These are phyloP conservation scores for Pseudocercospora ulei DNA, from an alignment of 2,329 filamentous ascomycete species.

Conservation along the genomic window DNA sequence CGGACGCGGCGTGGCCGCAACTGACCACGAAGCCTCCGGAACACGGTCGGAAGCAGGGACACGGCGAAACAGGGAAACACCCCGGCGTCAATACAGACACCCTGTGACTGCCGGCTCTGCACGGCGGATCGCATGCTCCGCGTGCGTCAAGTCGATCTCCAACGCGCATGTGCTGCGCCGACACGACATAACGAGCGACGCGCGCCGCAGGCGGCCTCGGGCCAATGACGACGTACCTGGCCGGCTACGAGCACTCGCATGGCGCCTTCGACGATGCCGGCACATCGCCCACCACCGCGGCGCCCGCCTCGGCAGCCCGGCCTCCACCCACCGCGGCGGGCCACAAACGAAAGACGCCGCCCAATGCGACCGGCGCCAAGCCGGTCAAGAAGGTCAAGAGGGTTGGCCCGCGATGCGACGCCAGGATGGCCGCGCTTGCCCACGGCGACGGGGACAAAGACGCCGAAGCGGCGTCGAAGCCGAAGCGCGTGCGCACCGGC, in stretches of 20 bases:
- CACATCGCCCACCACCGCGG: constrained; percentile 18
- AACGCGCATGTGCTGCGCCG: constrained; percentile 8
- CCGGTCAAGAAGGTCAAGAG: constrained; percentile 31
- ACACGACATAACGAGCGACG: constrained; percentile 4
- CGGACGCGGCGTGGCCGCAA: neutral
- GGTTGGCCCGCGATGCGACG: constrained; percentile 26
- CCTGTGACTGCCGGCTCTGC: too few relatives aligned
- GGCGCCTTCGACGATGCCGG: constrained; percentile 17
- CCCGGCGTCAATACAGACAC: too few relatives aligned
- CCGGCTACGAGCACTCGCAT: constrained; percentile 63
- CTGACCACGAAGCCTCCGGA: constrained; percentile 1
- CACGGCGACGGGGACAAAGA: constrained; percentile 31
- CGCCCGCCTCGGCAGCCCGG: constrained; percentile 12
- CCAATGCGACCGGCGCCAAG: constrained; percentile 23
- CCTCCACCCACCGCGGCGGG: constrained; percentile 9
- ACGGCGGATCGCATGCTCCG: constrained; percentile 6
- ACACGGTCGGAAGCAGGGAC: constrained; percentile 1
- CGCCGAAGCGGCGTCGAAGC: constrained; percentile 44
- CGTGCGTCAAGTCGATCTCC: constrained; percentile 1
- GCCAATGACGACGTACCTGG: constrained; percentile 53
- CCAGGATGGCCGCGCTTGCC: constrained; percentile 22
- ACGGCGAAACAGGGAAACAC: neutral
- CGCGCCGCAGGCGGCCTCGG: constrained; percentile 14
- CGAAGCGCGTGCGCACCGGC: constrained; percentile 80
- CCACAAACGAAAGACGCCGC: constrained; percentile 28